Evolutionary conservation across 345 rosid genomes (phyloP), one percentile per base, ranked within the genome.

Genomic region (Dimocarpus longan): DNA sequence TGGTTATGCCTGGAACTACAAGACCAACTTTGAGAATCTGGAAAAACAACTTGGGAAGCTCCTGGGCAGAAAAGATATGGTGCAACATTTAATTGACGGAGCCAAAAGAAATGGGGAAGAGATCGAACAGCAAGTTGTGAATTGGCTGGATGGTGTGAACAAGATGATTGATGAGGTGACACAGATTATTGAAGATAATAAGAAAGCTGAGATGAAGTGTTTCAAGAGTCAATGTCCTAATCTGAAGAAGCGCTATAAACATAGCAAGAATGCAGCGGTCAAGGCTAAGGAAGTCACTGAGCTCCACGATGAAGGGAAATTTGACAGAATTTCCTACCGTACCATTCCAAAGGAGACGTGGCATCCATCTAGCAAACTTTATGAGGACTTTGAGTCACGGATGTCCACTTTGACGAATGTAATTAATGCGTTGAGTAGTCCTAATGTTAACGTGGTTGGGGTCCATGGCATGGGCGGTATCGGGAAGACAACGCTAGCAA

Each of bases 21-120:
- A 69, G 13, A 48, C 21, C 76, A 81, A 79, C 68, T 10, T 82
- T 18, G n/a, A 67, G 24, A 62, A 76, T 11, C 78, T 84, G 16
- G 57, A n/a, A 19, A n/a, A 59, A 3, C 40, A 66, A 46, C 12
- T 79, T 7, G n/a, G 32, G 12, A 22, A 70, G 26, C 69, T 83
- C 37, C 59, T 46, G 59, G 46, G 37, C 59, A 60, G 57, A 16
- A 68, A 37, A 28, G 16, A 4, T 0, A 66, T 60, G 10, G 39
- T 82, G 75, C 39, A 43, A 5, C 42, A 77, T 15, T 8, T 6
- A 0, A 78, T 82, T 48, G 72, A 46, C 0, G 65, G 21, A 2
- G 82, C 74, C 6, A 76, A 0, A 26, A 48, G 28, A 10, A 67
- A 40, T 0, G 72, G 71, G 39, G 80, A 81, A 4, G 46, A n/a